Evolutionary conservation across 2,329 filamentous ascomycete genomes (phyloP), one percentile per base, ranked within the genome.

Genomic region (Clonostachys rhizophaga): DNA sequence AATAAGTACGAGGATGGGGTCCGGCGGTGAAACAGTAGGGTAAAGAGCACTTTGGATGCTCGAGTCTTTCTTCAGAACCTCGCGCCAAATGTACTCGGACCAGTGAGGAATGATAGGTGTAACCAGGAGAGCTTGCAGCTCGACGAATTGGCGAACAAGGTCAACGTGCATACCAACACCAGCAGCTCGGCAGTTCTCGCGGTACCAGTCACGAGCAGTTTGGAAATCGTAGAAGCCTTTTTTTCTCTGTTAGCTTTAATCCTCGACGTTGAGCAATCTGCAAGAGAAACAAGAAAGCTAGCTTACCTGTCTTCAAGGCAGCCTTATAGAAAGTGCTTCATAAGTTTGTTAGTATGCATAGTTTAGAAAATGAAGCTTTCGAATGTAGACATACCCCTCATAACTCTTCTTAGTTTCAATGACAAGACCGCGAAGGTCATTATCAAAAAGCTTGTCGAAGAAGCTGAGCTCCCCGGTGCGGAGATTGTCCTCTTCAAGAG

Each of bases 21-120:
- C 46, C 16, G 42, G 41, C 14, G 46, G 33, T 11, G 46, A 16
- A 0, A 87, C 83, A 37, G 75, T 69, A 13, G 91, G 90, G 76
- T 30, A 30, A 82, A 96, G 39, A 75, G 88, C 90, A 45, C 84
- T 82, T 70, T 97, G 91, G 58, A 99, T 82, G 8, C 86, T 87
- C 47, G 76, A 70, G 35, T 79, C 66, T 72, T 89, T 91, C 63
- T 87, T 82, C 50, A 99, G 81, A 3, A 97, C 83, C 68, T 97
- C 92, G 47, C 87, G 81, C 90, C 91, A 97, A 62, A 99, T 83
- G 68, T 95, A 87, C 63, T 99, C 94, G 42, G 89, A 78, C 86
- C 91, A 97, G 69, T 99, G 94, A 49, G 94, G 92, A 3, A 92
- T 86, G 52, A 97, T 84, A 45, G 91, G 87, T 4, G 86, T 79